Base-by-base conservation (phyloP, 352 stramenopile genomes). In the Nothophytophthora sp. region DNA sequence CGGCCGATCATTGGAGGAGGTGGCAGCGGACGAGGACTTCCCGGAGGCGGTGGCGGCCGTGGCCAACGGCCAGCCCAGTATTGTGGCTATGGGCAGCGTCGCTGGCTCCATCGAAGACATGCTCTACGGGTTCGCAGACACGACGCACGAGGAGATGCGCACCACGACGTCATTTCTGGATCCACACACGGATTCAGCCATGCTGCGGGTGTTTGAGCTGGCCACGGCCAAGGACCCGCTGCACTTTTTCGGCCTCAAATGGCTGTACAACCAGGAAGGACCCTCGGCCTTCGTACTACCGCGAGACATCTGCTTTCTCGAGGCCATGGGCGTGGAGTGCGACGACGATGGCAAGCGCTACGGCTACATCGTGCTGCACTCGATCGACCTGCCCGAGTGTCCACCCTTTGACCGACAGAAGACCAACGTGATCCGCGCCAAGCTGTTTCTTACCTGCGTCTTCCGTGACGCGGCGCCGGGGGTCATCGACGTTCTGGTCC, bases 201-300 rank as follows among this genome's bases (percentile, higher is more conserved):
- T 80, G 16, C 44, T 75, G 20, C 50, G 54, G 18, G 59, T 42
- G 5, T 66, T 76, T 18, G 65, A 80, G 41, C 41, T 47, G 3
- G 65, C 42, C 13, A 64, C 60, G 6, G 34, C 42, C 1, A 15
- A 63, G 0, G 59, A 77, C 42, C 67, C 66, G 37, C 53, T 75
- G 25, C 66, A 58, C 18, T 73, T 68, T 47, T 51, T 81, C 18
- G 63, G 58, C 20, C 38, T 81, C 41, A 76, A 77, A 40, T 81
- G 67, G 63, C 29, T 74, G 32, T 50, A 55, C 32, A 62, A 42
- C 38, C 34, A n/a, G n/a, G n/a, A n/a, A n/a, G n/a, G n/a, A n/a
- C n/a, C 45, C 8, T 61, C 58, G 15, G 36, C 53, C 11, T 36
- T 66, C 25, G 50, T 76, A 30, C 55, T 66, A 18, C 53, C 67